Base-by-base conservation (phyloP, 2,329 filamentous ascomycete genomes). In the Fusarium verticillioides region DNA sequence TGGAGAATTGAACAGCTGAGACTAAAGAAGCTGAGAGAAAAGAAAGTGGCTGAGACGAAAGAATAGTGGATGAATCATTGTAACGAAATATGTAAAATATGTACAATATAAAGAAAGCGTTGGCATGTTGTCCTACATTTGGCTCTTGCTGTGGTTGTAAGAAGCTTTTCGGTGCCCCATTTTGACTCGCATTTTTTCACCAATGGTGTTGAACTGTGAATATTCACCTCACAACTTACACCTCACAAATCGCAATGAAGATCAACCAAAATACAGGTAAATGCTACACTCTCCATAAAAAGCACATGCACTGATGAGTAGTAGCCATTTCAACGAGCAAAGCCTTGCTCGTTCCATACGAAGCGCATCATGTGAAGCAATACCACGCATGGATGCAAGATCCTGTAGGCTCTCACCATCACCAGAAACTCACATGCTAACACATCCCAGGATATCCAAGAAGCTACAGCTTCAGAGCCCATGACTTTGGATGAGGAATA, bases 311-410 rank as follows among this genome's bases (percentile, higher is more conserved):
- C 69, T 63, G 62, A 59, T 11, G 7, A 0, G 13, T 2, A 21
- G 23, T 75, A 97, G 94, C 92, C 23, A 84, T 97, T 37, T 87
- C 89, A 7, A 92, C 92, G 3, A 82, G 87, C 9, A 85, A 85
- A 56, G 85, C 93, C 49, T 87, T 97, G 23, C 88, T 98, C 15
- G 94, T 97, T 15, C 95, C 95, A 0, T 98, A 98, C 82, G 92
- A 92, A 71, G 83, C 87, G 42, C 92, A 91, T 79, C 96, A 98
- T 84, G 96, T 98, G 30, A 87, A 87, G 21, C 91, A 87, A 42
- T 98, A 98, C 80, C 94, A 97, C 80, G 84, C 87, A 78, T 98
- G 96, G 96, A 98, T 98, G 95, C 88, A 95, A 85, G 92, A 96
- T 78, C 87, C 92, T 58, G 92, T 89, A 80, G 44, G 75, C 75